These are phyloP conservation scores for Agroathelia rolfsii DNA, from an alignment of 1,284 basidiomycete genomes.

Conservation along the genomic window DNA sequence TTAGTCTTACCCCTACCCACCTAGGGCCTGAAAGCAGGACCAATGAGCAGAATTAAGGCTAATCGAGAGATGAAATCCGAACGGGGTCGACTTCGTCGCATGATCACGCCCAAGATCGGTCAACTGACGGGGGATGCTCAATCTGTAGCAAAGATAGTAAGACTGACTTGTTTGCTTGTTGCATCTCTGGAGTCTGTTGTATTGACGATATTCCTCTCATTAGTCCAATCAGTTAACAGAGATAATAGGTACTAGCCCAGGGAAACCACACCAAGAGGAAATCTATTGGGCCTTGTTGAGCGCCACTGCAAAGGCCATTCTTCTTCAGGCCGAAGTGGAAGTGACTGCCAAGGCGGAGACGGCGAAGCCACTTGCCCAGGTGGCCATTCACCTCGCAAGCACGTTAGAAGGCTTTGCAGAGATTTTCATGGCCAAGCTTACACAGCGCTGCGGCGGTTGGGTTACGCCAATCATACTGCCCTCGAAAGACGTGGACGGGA, in stretches of 20 bases:
- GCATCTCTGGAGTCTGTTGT: slow-evolving; percentile 6
- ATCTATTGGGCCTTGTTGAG: slow-evolving; percentile 77
- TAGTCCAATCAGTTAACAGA: slow-evolving; percentile 50
- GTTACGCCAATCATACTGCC: slow-evolving; percentile 49
- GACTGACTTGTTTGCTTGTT: slow-evolving; percentile 27
- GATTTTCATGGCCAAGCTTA: slow-evolving; percentile 78
- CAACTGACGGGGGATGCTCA: slow-evolving; percentile 78
- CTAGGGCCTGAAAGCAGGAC: slow-evolving; percentile 62
- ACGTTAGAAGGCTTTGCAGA: slow-evolving; percentile 53
- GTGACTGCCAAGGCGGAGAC: slow-evolving; percentile 83
- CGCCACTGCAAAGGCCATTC: slow-evolving; percentile 79
- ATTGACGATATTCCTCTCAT: slow-evolving; percentile 7
- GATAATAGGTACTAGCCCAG: slow-evolving; percentile 45
- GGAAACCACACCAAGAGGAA: slow-evolving; percentile 26
- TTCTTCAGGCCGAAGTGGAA: slow-evolving; percentile 91
- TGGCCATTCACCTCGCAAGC: slow-evolving; percentile 62
- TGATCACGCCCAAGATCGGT: slow-evolving; percentile 86
- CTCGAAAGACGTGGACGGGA: slow-evolving; percentile 32
- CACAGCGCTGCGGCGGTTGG: slow-evolving; percentile 74
- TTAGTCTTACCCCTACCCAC: slow-evolving; percentile 5
- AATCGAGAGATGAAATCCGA: slow-evolving; percentile 44
- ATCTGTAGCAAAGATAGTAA: slow-evolving; percentile 65
- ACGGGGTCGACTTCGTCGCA: slow-evolving; percentile 63
- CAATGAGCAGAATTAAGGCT: slow-evolving; percentile 68
- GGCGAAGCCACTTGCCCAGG: slow-evolving; percentile 74